Conservation (phyloP, 2,329 filamentous ascomycete genomes). For the Rutstroemia sp. region DNA sequence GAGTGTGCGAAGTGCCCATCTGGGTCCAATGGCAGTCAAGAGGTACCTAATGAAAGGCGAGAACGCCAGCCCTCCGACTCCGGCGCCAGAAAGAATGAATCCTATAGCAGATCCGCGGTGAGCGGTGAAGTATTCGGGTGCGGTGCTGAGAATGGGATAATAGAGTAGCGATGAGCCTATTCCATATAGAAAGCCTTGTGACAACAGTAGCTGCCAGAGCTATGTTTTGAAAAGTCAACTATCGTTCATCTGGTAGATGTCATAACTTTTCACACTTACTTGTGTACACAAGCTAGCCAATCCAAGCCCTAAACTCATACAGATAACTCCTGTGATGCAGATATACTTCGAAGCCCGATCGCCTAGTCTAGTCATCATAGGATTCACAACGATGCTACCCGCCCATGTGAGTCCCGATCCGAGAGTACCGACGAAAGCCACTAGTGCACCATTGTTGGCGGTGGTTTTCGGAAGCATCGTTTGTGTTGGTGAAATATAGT, state of each 20-base stretch:
- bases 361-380: conserved; percentile 37
- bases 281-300: conserved; percentile 32
- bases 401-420: conserved; percentile 42
- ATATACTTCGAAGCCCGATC: conserved; percentile 31
- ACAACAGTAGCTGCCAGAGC: conserved; percentile 38
- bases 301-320: conserved; percentile 37
- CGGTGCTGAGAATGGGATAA: conserved; percentile 36
- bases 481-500: conserved; percentile 37
- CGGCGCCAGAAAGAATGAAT: conserved; percentile 37
- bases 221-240: conserved; percentile 12
- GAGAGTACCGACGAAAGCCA: conserved; percentile 42
- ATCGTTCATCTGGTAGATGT: background rate
- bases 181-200: conserved; percentile 41
- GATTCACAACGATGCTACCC: conserved; percentile 42
- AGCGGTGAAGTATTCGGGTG: conserved; percentile 42
- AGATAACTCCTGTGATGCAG: conserved; percentile 34
- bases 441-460: conserved; percentile 33
- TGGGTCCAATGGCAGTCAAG: conserved; percentile 35
- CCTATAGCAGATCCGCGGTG: conserved; percentile 40
- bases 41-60: conserved; percentile 35
- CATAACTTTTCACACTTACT: conserved; percentile 12
- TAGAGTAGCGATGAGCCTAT: conserved; percentile 36
- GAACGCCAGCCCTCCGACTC: conserved; percentile 36
- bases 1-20: conserved; percentile 37
- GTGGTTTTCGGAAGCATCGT: conserved; percentile 32